These are phyloP conservation scores for Phoma herbarum DNA, from an alignment of 2,329 filamentous ascomycete genomes.

Conservation along the genomic window DNA sequence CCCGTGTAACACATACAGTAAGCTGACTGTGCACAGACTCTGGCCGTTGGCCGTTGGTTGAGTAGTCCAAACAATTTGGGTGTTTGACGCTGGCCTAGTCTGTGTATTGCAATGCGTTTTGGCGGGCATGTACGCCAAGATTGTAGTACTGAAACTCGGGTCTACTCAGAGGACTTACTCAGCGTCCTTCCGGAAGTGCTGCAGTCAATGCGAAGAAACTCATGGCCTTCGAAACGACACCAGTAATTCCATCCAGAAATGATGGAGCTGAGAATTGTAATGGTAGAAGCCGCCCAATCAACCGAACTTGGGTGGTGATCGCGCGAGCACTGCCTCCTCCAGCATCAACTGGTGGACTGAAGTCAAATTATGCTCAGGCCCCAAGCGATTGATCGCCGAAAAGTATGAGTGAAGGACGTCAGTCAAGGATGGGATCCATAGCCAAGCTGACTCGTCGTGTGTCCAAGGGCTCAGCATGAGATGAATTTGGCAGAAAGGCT, in stretches of 20 bases:
- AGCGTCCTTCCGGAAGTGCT: not conserved
- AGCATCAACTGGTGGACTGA: not conserved
- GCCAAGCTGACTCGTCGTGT: conserved; percentile 24
- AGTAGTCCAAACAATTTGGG: not conserved
- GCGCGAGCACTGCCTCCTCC: not conserved
- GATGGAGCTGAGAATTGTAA: not conserved
- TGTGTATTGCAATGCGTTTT: too few species aligned
- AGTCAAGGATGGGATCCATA: conserved; percentile 9
- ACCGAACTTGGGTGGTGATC: not conserved
- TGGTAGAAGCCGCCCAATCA: not conserved
- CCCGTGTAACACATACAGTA: not conserved
- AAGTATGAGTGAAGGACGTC: conserved; percentile 16
- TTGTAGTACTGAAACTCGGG: not conserved
- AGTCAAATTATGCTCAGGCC: conserved; percentile 14
- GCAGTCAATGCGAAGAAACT: not conserved
- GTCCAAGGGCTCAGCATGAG: conserved; percentile 21
- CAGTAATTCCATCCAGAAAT: not conserved
- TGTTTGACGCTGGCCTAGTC: not conserved
- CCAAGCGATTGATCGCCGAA: conserved; percentile 18
- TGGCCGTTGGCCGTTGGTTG: not conserved
- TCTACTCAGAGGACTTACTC: not conserved
- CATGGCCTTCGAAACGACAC: not conserved
- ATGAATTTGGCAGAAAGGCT: conserved; percentile 17
- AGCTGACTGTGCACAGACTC: conserved; percentile 4
- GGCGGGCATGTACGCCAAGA: not conserved